Percentiles rank a stretch among this genome's conserved stretches.
Conservation (phyloP, 306 rosid species). For the Trifolium repens region DNA sequence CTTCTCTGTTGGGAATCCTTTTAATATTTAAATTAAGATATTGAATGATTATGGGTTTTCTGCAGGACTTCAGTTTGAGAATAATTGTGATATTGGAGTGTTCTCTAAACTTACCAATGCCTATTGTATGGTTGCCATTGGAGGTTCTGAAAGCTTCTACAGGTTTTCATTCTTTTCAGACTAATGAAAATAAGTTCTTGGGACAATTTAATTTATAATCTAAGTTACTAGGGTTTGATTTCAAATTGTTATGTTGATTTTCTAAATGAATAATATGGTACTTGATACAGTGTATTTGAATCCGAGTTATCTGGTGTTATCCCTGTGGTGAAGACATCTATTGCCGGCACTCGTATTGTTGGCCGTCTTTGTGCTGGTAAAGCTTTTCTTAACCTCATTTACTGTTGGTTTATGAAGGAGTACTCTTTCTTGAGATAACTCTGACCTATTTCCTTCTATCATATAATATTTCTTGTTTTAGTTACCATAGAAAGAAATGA, state of each 20-base stretch:
- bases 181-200: conserved; percentile 3
- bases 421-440: conserved; percentile 16
- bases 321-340: conserved; percentile 90
- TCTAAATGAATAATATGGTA: conserved; percentile 24
- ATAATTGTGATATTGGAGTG: conserved; percentile 86
- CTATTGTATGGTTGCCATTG: conserved; percentile 94
- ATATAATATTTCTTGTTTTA: too few species aligned
- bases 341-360: conserved; percentile 81
- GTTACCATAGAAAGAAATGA: background rate
- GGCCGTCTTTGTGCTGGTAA: conserved; percentile 97
- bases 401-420: background rate
- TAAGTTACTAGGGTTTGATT: conserved; percentile 10
- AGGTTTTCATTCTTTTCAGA: conserved; percentile 50
- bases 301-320: conserved; percentile 75
- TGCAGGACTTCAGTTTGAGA: conserved; percentile 91
- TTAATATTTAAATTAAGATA: conserved; percentile 11
- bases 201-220: background rate
- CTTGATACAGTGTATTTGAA: conserved; percentile 66
- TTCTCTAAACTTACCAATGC: conserved; percentile 96
- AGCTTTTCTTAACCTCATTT: background rate
- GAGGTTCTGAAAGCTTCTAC: conserved; percentile 94
- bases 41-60: conserved; percentile 13
- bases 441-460: background rate
- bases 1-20: background rate
- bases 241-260: conserved; percentile 7